A percentile compares a stretch with the other conserved stretches of the same genome.
phyloP scores from a whole-genome alignment of 768 basidiomycete genomes.

The Boletus bicolor region DNA sequence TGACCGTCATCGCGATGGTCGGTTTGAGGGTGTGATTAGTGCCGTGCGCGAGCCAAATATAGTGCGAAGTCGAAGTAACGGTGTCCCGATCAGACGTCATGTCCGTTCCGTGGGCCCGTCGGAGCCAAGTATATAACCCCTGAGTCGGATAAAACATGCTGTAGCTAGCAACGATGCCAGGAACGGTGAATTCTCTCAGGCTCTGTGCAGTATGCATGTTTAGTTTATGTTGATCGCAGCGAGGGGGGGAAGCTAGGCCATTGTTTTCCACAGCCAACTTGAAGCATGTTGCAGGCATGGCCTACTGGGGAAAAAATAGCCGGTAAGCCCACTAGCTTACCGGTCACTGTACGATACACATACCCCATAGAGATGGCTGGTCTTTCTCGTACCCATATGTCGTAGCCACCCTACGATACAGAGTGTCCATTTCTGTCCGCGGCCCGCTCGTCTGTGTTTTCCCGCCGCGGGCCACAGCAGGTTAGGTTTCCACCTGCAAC shows the following conservation, averaged over 20 bases:
- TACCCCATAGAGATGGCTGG: too few species aligned
- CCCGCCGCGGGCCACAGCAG: too few species aligned
- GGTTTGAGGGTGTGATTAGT: not conserved
- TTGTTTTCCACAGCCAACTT: not conserved
- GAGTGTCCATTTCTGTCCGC: too few species aligned
- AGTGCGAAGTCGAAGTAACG: not conserved
- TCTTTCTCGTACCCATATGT: too few species aligned
- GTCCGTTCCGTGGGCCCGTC: not conserved
- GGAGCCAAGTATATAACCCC: not conserved
- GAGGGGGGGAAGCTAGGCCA: not conserved
- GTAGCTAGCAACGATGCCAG: too few species aligned
- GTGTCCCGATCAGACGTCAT: not conserved
- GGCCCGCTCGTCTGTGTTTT: too few species aligned
- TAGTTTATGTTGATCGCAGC: not conserved
- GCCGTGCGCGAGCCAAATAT: not conserved
- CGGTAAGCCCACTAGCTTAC: too few species aligned
- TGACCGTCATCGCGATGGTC: not conserved
- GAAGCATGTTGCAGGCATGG: not conserved
- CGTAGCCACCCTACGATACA: too few species aligned
- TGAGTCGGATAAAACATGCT: too few species aligned
- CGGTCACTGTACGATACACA: too few species aligned
- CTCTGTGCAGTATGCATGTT: not conserved
- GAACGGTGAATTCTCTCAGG: not conserved
- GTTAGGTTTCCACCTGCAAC: not conserved
- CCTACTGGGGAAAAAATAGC: not conserved